phyloP scores from a whole-genome alignment of 2,329 filamentous ascomycete species.

The Cephalotrichum gorgonifer region DNA sequence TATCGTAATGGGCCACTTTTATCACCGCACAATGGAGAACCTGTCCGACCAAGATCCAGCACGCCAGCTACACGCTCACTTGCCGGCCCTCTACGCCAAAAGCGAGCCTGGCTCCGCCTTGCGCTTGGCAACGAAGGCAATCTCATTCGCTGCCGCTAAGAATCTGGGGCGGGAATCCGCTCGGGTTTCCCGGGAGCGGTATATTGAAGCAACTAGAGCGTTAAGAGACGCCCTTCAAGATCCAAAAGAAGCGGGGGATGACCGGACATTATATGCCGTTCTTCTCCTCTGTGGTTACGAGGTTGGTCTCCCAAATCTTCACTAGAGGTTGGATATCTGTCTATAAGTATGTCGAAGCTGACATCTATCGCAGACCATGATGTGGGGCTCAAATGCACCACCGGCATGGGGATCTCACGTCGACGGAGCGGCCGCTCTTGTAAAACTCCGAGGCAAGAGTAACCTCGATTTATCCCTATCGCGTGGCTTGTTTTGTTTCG shows the following conservation, averaged over 20 bases:
- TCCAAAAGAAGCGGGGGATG: neutral
- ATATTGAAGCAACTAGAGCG: conserved; percentile 5
- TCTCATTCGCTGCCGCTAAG: conserved; percentile 6
- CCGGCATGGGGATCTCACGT: conserved; percentile 5
- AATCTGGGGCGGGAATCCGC: neutral
- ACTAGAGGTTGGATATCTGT: neutral
- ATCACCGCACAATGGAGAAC: conserved; percentile 6
- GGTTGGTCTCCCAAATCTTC: conserved; percentile 2
- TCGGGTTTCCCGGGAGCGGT: conserved; percentile 4
- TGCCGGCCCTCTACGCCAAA: conserved; percentile 4
- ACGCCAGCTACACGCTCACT: conserved; percentile 4
- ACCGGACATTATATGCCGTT: conserved; percentile 7
- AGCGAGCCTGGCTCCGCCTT: conserved; percentile 6
- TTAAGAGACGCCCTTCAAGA: conserved; percentile 5
- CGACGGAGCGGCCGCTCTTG: conserved; percentile 5
- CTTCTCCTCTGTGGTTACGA: conserved; percentile 8
- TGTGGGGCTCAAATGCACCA: neutral
- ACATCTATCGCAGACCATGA: conserved; percentile 5
- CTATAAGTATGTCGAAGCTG: neutral
- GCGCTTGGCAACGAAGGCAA: conserved; percentile 7
- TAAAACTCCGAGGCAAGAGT: neutral
- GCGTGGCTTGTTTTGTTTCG: conserved; percentile 7
- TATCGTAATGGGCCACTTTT: conserved; percentile 6
- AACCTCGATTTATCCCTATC: neutral
- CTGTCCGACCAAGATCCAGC: conserved; percentile 6